phyloP scores from a whole-genome alignment of 371 early-diverging fungal species.

The Rhizopus arrhizus region DNA sequence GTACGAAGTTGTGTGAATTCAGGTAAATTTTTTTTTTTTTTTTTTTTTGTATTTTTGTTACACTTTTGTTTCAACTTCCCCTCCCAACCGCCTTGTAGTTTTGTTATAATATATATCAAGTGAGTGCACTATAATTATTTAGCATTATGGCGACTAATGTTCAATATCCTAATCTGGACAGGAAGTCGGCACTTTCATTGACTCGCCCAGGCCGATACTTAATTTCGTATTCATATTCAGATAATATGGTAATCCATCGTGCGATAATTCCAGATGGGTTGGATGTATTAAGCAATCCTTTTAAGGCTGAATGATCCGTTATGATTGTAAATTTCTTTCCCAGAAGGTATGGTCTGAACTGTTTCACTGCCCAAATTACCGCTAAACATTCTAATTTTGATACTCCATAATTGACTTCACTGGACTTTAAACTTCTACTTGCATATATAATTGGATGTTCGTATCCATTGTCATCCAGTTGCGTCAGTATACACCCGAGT shows the following conservation, averaged over 20 bases:
- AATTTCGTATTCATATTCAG: slow-evolving; percentile 5
- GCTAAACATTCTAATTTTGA: slow-evolving; percentile 8
- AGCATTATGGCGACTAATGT: too few relatives aligned
- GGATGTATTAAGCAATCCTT: neutral
- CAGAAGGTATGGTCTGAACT: neutral
- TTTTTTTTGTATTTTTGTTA: too few relatives aligned
- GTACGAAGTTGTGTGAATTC: too few relatives aligned
- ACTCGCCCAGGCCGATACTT: slow-evolving; percentile 4
- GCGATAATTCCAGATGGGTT: neutral
- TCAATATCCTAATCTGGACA: slow-evolving; percentile 3
- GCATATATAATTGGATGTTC: neutral
- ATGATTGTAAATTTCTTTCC: slow-evolving; percentile 4
- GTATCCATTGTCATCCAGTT: neutral
- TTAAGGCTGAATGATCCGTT: neutral
- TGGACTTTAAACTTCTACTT: neutral
- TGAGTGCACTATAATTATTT: too few relatives aligned
- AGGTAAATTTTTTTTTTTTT: too few relatives aligned
- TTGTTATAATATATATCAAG: too few relatives aligned
- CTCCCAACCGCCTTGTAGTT: too few relatives aligned
- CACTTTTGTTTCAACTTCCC: too few relatives aligned
- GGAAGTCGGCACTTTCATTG: slow-evolving; percentile 1
- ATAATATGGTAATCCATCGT: neutral
- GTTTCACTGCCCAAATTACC: neutral
- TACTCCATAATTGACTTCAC: slow-evolving; percentile 4
- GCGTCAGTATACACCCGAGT: neutral